Base-by-base conservation (phyloP, 768 basidiomycete genomes). In the Kwoniella pini region DNA sequence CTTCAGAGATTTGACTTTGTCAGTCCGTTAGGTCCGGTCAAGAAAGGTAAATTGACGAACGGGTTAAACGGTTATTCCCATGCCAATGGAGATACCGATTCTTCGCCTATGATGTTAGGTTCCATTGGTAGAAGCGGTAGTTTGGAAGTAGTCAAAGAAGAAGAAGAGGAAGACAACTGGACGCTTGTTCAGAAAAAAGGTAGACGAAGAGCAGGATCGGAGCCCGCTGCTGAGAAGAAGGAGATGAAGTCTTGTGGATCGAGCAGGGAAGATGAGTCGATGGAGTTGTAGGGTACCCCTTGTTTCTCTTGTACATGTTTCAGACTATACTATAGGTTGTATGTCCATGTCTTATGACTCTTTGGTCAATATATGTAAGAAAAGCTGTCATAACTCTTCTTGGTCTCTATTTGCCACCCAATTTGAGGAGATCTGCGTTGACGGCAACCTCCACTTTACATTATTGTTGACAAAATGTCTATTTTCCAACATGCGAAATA, bases 11-110 rank as follows among this genome's bases (percentile, higher is more conserved):
- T 75, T 43, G 73, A 75, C 43, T 75, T 75, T 55, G 71, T 75
- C 50, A 70, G 68, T n/a, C 73, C 73, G 4, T 58, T 75, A 5
- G 73, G 73, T 30, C 72, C 72, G 1, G 68, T 70, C 3, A 42
- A 52, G 26, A 27, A 61, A 27, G 68, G 65, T 27, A 57, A 60
- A 44, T 28, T 68, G 3, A 45, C 46, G 5, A 56, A 64, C 22
- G 62, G 45, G 22, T n/a, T n/a, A n/a, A 5, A 1, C 17, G 40
- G 28, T 21, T 12, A 50, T n/a, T 19, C 27, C 13, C 27, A 39
- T 5, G 24, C 7, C 26, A 39, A 42, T 12, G 40, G 40, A 11
- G 40, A 19, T 42, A 31, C 43, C 10, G 56, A 49, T 27, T n/a
- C 24, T 21, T 4, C 28, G 6, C 58, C 44, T 21, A 28, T 13